Evolutionary conservation across 768 basidiomycete species (phyloP).

Genomic region (Neoboletus subvelutipes): DNA sequence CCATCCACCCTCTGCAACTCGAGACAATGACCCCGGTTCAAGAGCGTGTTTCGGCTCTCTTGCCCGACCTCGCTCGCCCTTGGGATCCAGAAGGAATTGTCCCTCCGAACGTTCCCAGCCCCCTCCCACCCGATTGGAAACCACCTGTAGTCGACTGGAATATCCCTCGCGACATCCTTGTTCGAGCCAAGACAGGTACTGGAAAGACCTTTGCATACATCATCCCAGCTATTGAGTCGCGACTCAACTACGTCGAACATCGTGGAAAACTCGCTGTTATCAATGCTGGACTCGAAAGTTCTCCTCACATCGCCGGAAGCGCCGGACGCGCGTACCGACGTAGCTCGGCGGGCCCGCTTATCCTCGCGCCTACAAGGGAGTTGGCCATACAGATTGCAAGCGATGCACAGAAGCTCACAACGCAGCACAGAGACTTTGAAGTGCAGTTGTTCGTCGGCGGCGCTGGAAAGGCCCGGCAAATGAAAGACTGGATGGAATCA

Average conservation of each 20-base stretch:
- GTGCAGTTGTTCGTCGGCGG: conserved; percentile 82
- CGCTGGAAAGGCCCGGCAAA: conserved; percentile 58
- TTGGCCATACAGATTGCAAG: conserved; percentile 87
- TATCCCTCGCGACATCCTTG: conserved; percentile 65
- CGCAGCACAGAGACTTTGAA: conserved; percentile 60
- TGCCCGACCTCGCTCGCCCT: conserved; percentile 67
- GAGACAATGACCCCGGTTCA: conserved; percentile 81
- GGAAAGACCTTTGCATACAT: conserved; percentile 91
- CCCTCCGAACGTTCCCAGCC: neutral
- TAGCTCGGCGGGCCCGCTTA: conserved; percentile 62
- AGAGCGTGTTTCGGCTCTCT: conserved; percentile 68
- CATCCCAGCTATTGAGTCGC: conserved; percentile 79
- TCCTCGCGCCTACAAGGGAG: conserved; percentile 90
- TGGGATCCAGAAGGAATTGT: conserved; percentile 37
- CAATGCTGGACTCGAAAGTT: conserved; percentile 42
- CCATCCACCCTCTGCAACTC: conserved; percentile 61
- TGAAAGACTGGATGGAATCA: conserved; percentile 62
- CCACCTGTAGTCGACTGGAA: conserved; percentile 6
- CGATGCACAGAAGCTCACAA: conserved; percentile 68
- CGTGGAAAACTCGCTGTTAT: conserved; percentile 39
- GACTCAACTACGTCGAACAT: conserved; percentile 56
- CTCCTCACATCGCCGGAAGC: conserved; percentile 28
- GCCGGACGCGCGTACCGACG: conserved; percentile 42
- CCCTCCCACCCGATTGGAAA: neutral
- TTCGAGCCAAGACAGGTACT: conserved; percentile 86